A percentile compares a stretch with the other conserved stretches of the same genome.
Conservation (phyloP, 1,139 yeast species). For the Scheffersomyces insectosa region DNA sequence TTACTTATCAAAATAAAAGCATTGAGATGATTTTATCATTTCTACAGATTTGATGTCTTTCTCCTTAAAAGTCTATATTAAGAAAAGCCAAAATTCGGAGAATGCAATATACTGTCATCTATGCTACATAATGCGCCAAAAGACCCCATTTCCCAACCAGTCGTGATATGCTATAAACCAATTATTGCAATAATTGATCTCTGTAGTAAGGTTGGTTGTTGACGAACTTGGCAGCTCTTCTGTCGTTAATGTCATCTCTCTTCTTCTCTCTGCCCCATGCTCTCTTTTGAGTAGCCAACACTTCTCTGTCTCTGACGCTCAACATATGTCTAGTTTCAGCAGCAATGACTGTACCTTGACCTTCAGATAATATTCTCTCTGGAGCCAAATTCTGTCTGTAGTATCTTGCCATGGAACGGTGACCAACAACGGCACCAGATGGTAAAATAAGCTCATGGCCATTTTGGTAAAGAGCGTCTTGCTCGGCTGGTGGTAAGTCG, state of each 20-base stretch:
- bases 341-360: constrained; percentile 91
- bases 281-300: constrained; percentile 65
- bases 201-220: constrained; percentile 91
- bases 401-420: constrained; percentile 82
- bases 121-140: too few species aligned
- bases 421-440: constrained; percentile 85
- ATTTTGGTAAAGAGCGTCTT: constrained; percentile 43
- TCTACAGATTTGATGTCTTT: not conserved
- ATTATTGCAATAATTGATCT: constrained; percentile 82
- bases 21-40: too few species aligned
- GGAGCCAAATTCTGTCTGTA: constrained; percentile 79
- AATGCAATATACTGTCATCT: too few species aligned
- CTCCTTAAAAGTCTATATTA: too few species aligned
- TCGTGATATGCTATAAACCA: not conserved
- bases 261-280: constrained; percentile 73
- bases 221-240: constrained; percentile 77
- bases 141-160: too few species aligned
- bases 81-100: too few species aligned
- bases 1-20: too few species aligned
- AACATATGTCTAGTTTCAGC: constrained; percentile 83
- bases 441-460: constrained; percentile 85
- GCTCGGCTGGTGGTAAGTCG: constrained; percentile 31
- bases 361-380: constrained; percentile 72
- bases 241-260: constrained; percentile 68
- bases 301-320: constrained; percentile 50